phyloP scores from a whole-genome alignment of 257 asterid genomes.

The Solanum stenotomum region DNA sequence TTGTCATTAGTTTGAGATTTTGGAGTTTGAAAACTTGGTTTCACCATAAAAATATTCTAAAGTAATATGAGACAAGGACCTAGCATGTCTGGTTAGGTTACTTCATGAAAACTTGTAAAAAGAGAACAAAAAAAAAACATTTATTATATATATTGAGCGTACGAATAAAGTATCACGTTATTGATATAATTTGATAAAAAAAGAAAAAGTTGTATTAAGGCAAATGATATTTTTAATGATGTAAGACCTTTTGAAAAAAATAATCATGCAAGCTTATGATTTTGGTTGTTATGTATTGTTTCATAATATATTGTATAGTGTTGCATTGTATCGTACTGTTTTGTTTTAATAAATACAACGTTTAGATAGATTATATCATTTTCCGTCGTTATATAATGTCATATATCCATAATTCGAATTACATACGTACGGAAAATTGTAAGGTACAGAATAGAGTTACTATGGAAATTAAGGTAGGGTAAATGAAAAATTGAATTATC shows the following conservation, averaged over 20 bases:
- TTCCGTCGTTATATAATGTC: too few relatives aligned
- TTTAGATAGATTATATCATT: too few relatives aligned
- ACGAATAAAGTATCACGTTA: neutral
- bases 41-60: neutral
- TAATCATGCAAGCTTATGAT: neutral
- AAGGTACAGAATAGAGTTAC: too few relatives aligned
- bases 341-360: too few relatives aligned
- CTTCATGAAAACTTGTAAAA: neutral
- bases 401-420: too few relatives aligned
- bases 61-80: neutral
- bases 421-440: too few relatives aligned
- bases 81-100: neutral
- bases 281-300: neutral
- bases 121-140: neutral
- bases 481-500: too few relatives aligned
- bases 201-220: neutral
- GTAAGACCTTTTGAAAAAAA: neutral
- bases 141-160: neutral
- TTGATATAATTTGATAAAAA: neutral
- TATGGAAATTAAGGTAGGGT: neutral
- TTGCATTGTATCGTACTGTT: too few relatives aligned
- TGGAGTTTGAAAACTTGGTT: neutral
- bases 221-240: neutral
- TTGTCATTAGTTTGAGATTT: neutral
- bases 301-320: too few relatives aligned